Base-by-base conservation (phyloP, 805 yeast genomes). In the Yarrowia sp. region DNA sequence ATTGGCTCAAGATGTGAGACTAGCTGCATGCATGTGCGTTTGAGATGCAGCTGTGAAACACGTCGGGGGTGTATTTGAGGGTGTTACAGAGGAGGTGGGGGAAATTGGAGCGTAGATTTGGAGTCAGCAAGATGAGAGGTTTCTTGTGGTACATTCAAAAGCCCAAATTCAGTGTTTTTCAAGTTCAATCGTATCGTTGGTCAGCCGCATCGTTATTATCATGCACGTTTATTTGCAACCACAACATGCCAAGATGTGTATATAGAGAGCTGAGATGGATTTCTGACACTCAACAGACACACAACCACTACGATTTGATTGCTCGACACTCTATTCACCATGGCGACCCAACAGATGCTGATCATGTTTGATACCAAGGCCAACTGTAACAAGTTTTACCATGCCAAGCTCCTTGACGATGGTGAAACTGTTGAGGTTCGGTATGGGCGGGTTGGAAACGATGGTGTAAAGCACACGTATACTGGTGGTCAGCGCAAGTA, bases 361-460 rank as follows among this genome's bases (percentile, higher is more conserved):
- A 83, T 90, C 64, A 70, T 87, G 53, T 50, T 77, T 15, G 67
- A 63, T 59, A 83, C 93, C 52, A 97, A 91, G 75, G 80, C 91
- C 49, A 86, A 75, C 71, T 97, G 97, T 43, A 77, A 83, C 76
- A 80, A 80, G 61, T 82, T 82, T 73, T 80, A 80, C 75, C 91
- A 91, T 76, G 78, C 78, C 36, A 77, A 82, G 72, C 80, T 92
- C 49, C 52, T 77, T 16, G 78, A 82, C 49, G 81, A 77, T 61
- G 66, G 71, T 61, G 84, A 90, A 70, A 89, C 92, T 46, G 77
- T 77, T 46, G 76, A 76, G 11, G 67, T 49, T 3, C 89, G 90
- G 16, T 90, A 82, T 78, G 67, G 67, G 8, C 38, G 67, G 4
- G 67, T 63, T 2, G 67, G 67, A 5, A 63, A 63, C 40, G 56